Conservation (phyloP, 345 rosid species). For the Gossypium rotundifolium region DNA sequence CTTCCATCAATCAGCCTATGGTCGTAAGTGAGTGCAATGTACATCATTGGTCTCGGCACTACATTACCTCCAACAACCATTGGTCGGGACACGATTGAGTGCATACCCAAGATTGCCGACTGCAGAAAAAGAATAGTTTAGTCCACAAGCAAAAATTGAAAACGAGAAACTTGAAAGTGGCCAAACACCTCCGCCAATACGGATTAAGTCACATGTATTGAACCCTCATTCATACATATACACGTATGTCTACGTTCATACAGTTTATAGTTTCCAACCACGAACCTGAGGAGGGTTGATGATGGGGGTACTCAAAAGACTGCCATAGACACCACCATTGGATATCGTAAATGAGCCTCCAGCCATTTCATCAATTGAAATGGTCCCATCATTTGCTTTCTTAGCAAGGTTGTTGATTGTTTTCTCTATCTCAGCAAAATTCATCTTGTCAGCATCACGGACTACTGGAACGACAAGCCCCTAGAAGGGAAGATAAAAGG, state of each 20-base stretch:
- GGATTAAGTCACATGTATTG: neutral
- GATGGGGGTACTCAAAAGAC: constrained; percentile 96
- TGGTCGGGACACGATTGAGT: constrained; percentile 74
- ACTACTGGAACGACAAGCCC: constrained; percentile 93
- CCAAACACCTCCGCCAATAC: neutral
- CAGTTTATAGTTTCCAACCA: neutral
- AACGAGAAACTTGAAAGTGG: neutral
- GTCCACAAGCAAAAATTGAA: neutral
- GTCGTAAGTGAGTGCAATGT: constrained; percentile 79
- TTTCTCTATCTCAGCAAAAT: constrained; percentile 90
- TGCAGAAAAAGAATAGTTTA: constrained; percentile 13
- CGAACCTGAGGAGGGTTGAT: constrained; percentile 97
- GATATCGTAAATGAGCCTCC: constrained; percentile 93
- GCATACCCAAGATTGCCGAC: constrained; percentile 95
- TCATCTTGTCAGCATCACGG: constrained; percentile 65
- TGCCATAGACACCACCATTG: constrained; percentile 88
- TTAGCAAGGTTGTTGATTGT: constrained; percentile 81
- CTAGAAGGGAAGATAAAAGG: constrained; percentile 26
- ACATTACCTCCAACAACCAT: constrained; percentile 79
- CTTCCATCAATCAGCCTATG: constrained; percentile 89
- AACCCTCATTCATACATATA: neutral
- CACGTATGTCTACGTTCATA: neutral
- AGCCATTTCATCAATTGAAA: constrained; percentile 98
- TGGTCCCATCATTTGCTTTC: constrained; percentile 86
- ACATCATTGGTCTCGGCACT: constrained; percentile 92